Evolutionary conservation across 176 grass and related monocot species (phyloP).

Genomic region (Microstegium vimineum): DNA sequence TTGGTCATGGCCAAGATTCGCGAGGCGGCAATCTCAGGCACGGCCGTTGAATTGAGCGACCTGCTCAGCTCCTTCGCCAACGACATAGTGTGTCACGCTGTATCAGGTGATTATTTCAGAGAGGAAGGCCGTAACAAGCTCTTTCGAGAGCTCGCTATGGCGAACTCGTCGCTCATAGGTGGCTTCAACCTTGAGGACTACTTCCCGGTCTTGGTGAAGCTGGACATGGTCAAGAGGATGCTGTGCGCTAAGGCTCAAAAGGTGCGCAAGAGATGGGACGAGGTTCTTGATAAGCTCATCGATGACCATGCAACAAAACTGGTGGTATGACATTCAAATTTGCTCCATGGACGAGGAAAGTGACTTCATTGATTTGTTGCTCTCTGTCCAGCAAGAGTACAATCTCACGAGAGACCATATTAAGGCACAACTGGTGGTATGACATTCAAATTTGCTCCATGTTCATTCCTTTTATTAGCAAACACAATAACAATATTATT

Average conservation of each 20-base stretch:
- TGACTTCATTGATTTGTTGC: neutral
- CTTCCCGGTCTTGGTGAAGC: neutral
- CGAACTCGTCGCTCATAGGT: neutral
- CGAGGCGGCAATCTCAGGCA: neutral
- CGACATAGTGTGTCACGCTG: neutral
- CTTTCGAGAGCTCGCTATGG: neutral
- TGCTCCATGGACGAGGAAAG: neutral
- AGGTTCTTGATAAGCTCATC: neutral
- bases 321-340: too few relatives aligned
- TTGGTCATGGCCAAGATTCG: neutral
- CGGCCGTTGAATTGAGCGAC: neutral
- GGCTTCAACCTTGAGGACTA: neutral
- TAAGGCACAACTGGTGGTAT: neutral
- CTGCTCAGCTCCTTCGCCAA: neutral
- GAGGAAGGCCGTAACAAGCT: neutral
- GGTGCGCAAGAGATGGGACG: neutral
- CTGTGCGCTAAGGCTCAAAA: neutral
- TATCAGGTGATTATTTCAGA: neutral
- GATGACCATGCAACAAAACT: neutral
- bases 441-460: neutral
- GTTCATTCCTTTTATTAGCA: too few relatives aligned
- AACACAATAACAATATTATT: too few relatives aligned
- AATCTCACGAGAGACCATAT: neutral
- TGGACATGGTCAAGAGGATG: neutral
- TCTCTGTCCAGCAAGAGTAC: neutral